Evolutionary conservation across 176 grass and related monocot species (phyloP).

Genomic region (Calamus simplicifolius): DNA sequence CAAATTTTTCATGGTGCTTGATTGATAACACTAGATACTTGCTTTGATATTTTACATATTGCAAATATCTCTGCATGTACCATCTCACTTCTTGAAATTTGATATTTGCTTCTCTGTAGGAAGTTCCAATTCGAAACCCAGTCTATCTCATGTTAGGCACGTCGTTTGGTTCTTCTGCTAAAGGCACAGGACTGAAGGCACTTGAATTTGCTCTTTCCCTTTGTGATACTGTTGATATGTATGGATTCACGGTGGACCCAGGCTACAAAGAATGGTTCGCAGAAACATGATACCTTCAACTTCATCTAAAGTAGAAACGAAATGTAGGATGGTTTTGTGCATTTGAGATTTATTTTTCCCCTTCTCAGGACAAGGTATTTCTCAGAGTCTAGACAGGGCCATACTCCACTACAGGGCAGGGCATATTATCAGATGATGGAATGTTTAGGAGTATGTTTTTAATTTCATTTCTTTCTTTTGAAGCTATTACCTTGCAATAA

Average conservation of each 20-base stretch:
- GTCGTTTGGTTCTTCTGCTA: constrained; percentile 95
- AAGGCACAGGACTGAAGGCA: constrained; percentile 95
- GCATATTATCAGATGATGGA: constrained; percentile 99
- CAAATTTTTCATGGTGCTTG: too few species aligned
- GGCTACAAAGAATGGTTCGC: constrained; percentile 96
- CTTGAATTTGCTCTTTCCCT: constrained; percentile 94
- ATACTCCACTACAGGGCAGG: constrained; percentile 88
- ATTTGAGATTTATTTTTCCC: constrained; percentile 15
- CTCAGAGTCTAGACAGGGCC: constrained; percentile 82
- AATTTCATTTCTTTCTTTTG: constrained; percentile 1
- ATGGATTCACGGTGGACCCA: constrained; percentile 96
- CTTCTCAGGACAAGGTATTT: constrained; percentile 93
- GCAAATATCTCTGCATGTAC: too few species aligned
- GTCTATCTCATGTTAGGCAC: constrained; percentile 90
- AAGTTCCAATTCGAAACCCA: constrained; percentile 76
- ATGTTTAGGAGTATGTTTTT: constrained; percentile 78
- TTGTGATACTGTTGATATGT: constrained; percentile 91
- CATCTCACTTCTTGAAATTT: constrained; percentile 4
- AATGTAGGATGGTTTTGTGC: background rate
- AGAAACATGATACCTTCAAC: background rate
- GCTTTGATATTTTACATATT: background rate
- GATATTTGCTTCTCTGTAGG: constrained; percentile 36
- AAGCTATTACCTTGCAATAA: background rate
- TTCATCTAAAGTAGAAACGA: background rate
- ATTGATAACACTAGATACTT: too few species aligned